A percentile compares a stretch with the other conserved stretches of the same genome.
Evolutionary conservation across 352 stramenopile genomes (phyloP).

Genomic region (Pythium chondricola): DNA sequence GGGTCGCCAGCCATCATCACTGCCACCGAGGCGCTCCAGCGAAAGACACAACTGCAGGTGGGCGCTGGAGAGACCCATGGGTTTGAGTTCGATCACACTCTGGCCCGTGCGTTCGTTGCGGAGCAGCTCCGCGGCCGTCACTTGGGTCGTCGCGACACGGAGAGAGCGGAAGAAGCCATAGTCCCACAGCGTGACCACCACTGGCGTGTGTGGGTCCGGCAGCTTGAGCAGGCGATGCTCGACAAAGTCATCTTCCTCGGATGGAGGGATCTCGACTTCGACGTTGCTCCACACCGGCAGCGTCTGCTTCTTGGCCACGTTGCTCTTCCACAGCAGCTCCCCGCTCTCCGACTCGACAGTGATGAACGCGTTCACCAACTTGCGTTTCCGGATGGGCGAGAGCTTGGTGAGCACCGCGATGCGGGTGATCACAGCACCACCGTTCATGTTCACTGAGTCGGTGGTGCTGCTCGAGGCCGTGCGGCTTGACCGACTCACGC

Average conservation of each 20-base stretch:
- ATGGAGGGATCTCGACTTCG: slow-evolving; percentile 26
- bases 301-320: slow-evolving; percentile 13
- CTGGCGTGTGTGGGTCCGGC: slow-evolving; percentile 1
- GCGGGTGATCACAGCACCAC: slow-evolving; percentile 7
- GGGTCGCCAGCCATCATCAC: too few species aligned
- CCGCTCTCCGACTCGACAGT: slow-evolving; percentile 13
- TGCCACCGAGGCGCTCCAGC: too few species aligned
- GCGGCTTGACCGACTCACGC: not conserved
- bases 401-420: slow-evolving; percentile 15
- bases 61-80: slow-evolving; percentile 19
- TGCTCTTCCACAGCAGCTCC: slow-evolving; percentile 15
- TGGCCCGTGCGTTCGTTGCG: slow-evolving; percentile 28
- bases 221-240: too few species aligned
- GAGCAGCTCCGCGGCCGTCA: slow-evolving; percentile 40
- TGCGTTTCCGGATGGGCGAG: slow-evolving; percentile 19
- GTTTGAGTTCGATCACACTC: slow-evolving; percentile 42
- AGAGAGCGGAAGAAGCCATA: slow-evolving; percentile 52
- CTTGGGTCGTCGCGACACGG: slow-evolving; percentile 41
- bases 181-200: slow-evolving; percentile 56
- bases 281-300: slow-evolving; percentile 18
- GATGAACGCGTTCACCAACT: slow-evolving; percentile 23
- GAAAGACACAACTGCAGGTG: too few species aligned
- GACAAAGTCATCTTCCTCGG: slow-evolving; percentile 27
- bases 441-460: not conserved
- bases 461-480: not conserved